These are phyloP conservation scores for Arabidopsis hybrid DNA, from an alignment of 441 rosid genomes.

Conservation along the genomic window DNA sequence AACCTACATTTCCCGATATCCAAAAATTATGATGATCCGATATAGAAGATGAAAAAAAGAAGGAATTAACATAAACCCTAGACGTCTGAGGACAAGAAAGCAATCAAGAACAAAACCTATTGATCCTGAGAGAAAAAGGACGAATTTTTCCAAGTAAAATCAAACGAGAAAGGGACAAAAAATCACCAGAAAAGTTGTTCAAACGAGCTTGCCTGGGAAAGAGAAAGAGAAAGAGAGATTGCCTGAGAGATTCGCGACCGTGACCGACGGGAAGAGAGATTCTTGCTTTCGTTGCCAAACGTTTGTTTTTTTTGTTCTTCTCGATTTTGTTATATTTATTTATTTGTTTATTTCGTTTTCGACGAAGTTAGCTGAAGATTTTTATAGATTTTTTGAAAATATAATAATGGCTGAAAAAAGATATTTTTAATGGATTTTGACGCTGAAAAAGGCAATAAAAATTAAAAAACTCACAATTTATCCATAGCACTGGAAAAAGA, in stretches of 20 bases:
- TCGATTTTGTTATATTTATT: slow-evolving; percentile 3
- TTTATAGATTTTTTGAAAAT: background rate
- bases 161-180: slow-evolving; percentile 3
- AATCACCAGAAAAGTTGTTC: slow-evolving; percentile 10
- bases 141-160: background rate
- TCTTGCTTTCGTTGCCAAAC: slow-evolving; percentile 32
- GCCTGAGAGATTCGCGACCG: slow-evolving; percentile 37
- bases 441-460: too few relatives aligned
- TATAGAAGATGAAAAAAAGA: background rate
- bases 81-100: background rate
- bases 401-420: too few relatives aligned
- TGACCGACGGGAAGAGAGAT: slow-evolving; percentile 29
- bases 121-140: background rate
- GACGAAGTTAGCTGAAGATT: background rate
- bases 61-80: background rate
- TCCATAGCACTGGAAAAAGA: too few relatives aligned
- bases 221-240: slow-evolving; percentile 1
- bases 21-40: slow-evolving; percentile 7
- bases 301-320: background rate
- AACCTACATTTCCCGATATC: background rate
- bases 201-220: background rate
- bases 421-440: too few relatives aligned
- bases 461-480: too few relatives aligned
- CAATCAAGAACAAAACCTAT: slow-evolving; percentile 19
- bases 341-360: background rate